Conservation (phyloP, 2,329 filamentous ascomycete genomes). For the Plenodomus lindquistii region DNA sequence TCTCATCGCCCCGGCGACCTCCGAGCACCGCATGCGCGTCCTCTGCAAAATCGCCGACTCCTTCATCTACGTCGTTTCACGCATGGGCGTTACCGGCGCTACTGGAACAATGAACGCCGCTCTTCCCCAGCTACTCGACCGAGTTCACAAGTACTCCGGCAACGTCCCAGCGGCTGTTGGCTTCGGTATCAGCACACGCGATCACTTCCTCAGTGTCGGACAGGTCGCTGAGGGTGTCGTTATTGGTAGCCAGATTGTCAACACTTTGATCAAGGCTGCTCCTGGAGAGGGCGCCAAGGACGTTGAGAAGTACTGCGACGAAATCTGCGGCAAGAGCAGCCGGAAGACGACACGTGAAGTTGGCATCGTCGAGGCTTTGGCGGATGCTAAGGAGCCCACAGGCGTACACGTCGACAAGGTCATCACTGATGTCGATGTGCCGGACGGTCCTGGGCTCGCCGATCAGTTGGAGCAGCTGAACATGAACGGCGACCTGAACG, state of each 20-base stretch:
- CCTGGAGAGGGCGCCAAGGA: constrained; percentile 69
- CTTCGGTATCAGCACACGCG: constrained; percentile 92
- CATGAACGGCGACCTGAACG: constrained; percentile 52
- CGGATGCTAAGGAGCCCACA: constrained; percentile 62
- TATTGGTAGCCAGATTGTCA: constrained; percentile 94
- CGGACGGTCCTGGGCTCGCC: constrained; percentile 69
- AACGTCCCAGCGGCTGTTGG: constrained; percentile 90
- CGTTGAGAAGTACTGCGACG: constrained; percentile 85
- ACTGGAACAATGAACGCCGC: constrained; percentile 79
- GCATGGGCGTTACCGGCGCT: constrained; percentile 95
- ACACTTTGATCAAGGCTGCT: constrained; percentile 70
- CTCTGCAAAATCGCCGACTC: constrained; percentile 97
- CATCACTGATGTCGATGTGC: constrained; percentile 61
- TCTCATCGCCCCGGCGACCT: constrained; percentile 93
- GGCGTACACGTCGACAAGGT: constrained; percentile 71
- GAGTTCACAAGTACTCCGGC: constrained; percentile 90
- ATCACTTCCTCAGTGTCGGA: constrained; percentile 87
- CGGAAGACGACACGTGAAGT: constrained; percentile 66
- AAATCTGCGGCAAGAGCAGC: constrained; percentile 63
- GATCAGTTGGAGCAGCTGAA: constrained; percentile 85
- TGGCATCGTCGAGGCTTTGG: constrained; percentile 69
- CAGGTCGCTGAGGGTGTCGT: constrained; percentile 90
- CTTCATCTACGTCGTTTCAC: constrained; percentile 97
- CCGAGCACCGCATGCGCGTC: constrained; percentile 89
- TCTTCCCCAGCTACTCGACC: constrained; percentile 77